Conservation (phyloP, 2,329 filamentous ascomycete species). For the Phyllachora maydis region DNA sequence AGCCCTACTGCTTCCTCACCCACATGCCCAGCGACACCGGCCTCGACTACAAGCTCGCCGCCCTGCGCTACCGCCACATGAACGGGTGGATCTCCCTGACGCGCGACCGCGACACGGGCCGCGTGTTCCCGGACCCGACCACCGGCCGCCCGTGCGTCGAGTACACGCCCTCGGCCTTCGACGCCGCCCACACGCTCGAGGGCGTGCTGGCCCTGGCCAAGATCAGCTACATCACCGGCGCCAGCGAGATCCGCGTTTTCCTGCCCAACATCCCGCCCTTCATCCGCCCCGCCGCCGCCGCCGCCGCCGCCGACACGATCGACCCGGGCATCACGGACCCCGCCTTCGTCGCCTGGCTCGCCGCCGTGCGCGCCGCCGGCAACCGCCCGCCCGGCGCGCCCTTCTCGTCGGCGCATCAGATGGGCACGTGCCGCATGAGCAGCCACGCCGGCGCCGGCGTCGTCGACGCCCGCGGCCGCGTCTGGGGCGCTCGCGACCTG, state of each 20-base stretch:
- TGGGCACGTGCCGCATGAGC: slow-evolving; percentile 61
- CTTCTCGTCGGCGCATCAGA: slow-evolving; percentile 62
- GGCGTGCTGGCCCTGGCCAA: slow-evolving; percentile 53
- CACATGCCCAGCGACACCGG: slow-evolving; percentile 46
- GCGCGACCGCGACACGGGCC: slow-evolving; percentile 57
- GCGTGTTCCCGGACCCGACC: slow-evolving; percentile 49
- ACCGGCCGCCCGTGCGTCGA: slow-evolving; percentile 44
- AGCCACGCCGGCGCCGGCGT: slow-evolving; percentile 27
- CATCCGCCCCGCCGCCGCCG: slow-evolving; percentile 10
- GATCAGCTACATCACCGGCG: slow-evolving; percentile 59
- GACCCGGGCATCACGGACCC: slow-evolving; percentile 31
- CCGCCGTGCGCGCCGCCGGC: slow-evolving; percentile 22
- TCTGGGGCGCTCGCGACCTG: slow-evolving; percentile 45
- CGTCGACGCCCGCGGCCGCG: slow-evolving; percentile 32
- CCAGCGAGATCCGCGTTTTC: slow-evolving; percentile 53
- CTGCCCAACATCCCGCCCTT: slow-evolving; percentile 46
- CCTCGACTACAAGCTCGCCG: slow-evolving; percentile 50
- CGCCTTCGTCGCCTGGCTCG: slow-evolving; percentile 40
- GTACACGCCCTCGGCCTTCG: slow-evolving; percentile 52
- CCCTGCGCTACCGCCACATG: slow-evolving; percentile 47
- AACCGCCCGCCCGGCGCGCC: slow-evolving; percentile 26
- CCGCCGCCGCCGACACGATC: slow-evolving; percentile 5
- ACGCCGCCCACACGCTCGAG: slow-evolving; percentile 50
- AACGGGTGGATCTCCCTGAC: slow-evolving; percentile 52
- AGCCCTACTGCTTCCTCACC: slow-evolving; percentile 44